Evolutionary conservation across 2,329 filamentous ascomycete species (phyloP).

Genomic region (Cladobotryum mycophilum): DNA sequence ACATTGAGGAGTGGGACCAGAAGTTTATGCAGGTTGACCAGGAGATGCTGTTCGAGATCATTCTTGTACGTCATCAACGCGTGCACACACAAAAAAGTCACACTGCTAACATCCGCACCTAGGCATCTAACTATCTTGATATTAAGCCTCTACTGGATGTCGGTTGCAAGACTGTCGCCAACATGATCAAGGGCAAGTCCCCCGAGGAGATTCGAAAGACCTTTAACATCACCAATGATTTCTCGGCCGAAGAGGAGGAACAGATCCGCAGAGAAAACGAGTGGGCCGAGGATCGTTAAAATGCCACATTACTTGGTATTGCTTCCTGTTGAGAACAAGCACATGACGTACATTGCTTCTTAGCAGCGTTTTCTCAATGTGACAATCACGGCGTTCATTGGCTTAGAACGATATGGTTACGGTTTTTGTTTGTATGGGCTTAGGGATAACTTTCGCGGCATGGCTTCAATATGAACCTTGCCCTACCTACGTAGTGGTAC

Average conservation of each 20-base stretch:
- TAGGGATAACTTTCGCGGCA: background rate
- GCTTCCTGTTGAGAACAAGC: background rate
- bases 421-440: background rate
- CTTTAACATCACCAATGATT: slow-evolving; percentile 99
- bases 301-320: background rate
- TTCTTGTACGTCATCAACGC: slow-evolving; percentile 60
- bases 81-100: background rate
- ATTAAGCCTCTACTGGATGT: slow-evolving; percentile 98
- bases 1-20: slow-evolving; percentile 99
- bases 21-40: slow-evolving; percentile 99
- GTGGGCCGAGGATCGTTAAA: slow-evolving; percentile 78
- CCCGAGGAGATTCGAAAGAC: slow-evolving; percentile 99
- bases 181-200: slow-evolving; percentile 99
- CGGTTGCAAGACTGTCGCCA: slow-evolving; percentile 98
- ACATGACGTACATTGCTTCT: slow-evolving; percentile 1
- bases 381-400: slow-evolving; percentile 17
- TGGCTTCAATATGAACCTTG: background rate
- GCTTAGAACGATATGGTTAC: slow-evolving; percentile 11
- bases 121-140: slow-evolving; percentile 97
- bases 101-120: slow-evolving; percentile 17
- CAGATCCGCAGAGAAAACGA: slow-evolving; percentile 91
- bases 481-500: no score
- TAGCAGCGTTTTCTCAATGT: slow-evolving; percentile 3
- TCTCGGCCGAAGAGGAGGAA: slow-evolving; percentile 97
- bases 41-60: slow-evolving; percentile 99